Evolutionary conservation across 202 grass and related monocot genomes (phyloP).

Genomic region (Elaeis oleifera): DNA sequence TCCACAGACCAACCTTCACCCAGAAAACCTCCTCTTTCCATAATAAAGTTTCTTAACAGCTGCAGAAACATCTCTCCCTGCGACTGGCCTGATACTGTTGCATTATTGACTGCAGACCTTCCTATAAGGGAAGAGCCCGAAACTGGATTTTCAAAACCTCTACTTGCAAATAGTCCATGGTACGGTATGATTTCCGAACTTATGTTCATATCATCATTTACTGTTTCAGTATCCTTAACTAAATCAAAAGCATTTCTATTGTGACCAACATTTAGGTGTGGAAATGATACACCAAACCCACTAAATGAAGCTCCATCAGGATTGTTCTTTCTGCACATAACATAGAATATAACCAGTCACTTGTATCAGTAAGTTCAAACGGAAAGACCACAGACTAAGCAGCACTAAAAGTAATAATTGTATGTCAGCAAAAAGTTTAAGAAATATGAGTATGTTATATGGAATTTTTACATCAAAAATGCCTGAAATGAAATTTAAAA

Average conservation of each 20-base stretch:
- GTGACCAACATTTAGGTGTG: conserved; percentile 32
- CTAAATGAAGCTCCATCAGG: conserved; percentile 46
- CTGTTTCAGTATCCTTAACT: conserved; percentile 36
- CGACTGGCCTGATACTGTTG: conserved; percentile 4
- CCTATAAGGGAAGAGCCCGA: conserved; percentile 10
- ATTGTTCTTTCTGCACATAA: conserved; percentile 36
- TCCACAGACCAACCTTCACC: neutral
- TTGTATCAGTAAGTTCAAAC: neutral
- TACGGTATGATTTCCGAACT: conserved; percentile 14
- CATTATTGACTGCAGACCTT: conserved; percentile 19
- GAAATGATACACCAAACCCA: conserved; percentile 39
- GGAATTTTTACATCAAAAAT: too few relatives aligned
- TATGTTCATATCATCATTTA: conserved; percentile 26
- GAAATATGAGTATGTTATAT: too few relatives aligned
- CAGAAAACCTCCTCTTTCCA: neutral
- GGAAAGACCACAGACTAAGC: too few relatives aligned
- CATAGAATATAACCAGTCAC: conserved; percentile 1
- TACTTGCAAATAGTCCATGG: too few relatives aligned
- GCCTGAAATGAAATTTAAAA: too few relatives aligned
- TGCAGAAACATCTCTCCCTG: neutral
- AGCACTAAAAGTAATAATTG: too few relatives aligned
- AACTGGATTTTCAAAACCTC: too few relatives aligned
- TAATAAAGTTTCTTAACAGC: neutral
- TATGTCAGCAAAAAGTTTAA: too few relatives aligned
- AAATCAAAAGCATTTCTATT: conserved; percentile 37